A percentile compares a stretch with the other conserved stretches of the same genome.
phyloP scores from a whole-genome alignment of 108 stramenopile species.

The Cyclotella baltica region DNA sequence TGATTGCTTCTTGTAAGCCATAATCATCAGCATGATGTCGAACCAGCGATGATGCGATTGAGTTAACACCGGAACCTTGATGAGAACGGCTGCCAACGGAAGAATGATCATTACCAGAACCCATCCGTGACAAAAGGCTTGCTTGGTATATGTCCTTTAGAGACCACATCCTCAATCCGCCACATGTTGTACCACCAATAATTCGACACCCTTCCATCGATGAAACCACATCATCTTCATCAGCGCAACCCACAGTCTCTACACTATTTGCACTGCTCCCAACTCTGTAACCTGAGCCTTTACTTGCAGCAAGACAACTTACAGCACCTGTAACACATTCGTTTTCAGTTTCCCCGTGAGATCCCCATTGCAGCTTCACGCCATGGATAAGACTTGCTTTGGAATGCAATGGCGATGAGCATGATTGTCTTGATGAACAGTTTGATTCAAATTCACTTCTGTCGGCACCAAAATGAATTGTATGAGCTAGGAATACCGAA shows the following conservation, averaged over 20 bases:
- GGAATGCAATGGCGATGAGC: slow-evolving; percentile 19
- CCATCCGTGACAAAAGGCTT: slow-evolving; percentile 33
- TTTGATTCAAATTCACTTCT: slow-evolving; percentile 24
- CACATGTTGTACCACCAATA: slow-evolving; percentile 82
- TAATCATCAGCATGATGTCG: slow-evolving; percentile 34
- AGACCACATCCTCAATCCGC: slow-evolving; percentile 84
- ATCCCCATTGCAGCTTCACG: slow-evolving; percentile 85
- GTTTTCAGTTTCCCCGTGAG: slow-evolving; percentile 64
- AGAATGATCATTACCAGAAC: slow-evolving; percentile 11
- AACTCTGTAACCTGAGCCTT: slow-evolving; percentile 57
- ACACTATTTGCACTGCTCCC: slow-evolving; percentile 33
- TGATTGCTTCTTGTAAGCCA: slow-evolving; percentile 36
- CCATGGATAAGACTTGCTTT: slow-evolving; percentile 59
- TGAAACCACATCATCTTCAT: slow-evolving; percentile 63
- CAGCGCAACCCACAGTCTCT: slow-evolving; percentile 15
- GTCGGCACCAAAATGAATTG: slow-evolving; percentile 51
- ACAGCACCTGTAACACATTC: slow-evolving; percentile 83
- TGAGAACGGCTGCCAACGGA: slow-evolving; percentile 39
- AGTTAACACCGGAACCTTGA: slow-evolving; percentile 40
- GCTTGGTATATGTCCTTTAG: slow-evolving; percentile 76
- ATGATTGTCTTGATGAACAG: slow-evolving; percentile 3
- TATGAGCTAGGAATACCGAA: slow-evolving; percentile 85
- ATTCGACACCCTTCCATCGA: slow-evolving; percentile 84
- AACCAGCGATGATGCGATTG: slow-evolving; percentile 18
- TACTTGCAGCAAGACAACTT: slow-evolving; percentile 74